These are phyloP conservation scores for Colletotrichum viniferum DNA, from an alignment of 2,329 filamentous ascomycete species.

Conservation along the genomic window DNA sequence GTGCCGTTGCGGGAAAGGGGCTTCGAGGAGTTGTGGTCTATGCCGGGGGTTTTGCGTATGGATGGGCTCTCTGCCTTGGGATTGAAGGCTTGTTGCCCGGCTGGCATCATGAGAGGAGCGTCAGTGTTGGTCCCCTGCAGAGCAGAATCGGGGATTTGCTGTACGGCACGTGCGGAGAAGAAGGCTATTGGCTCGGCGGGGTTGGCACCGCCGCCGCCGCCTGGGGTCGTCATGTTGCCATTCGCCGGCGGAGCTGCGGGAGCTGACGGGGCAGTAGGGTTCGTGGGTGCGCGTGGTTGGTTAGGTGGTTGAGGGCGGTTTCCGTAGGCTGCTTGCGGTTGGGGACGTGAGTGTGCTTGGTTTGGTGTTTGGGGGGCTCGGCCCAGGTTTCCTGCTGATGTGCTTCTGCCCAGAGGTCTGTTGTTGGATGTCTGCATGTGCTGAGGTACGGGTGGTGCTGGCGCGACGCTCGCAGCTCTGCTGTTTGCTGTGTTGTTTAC, in stretches of 20 bases:
- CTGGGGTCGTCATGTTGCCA: conserved; percentile 24
- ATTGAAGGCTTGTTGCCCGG: conserved; percentile 65
- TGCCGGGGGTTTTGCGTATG: conserved; percentile 84
- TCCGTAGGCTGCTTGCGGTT: conserved; percentile 23
- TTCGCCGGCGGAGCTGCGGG: conserved; percentile 9
- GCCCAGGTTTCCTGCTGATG: conserved; percentile 29
- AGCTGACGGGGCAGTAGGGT: conserved; percentile 16
- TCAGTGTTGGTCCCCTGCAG: conserved; percentile 44
- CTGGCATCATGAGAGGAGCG: conserved; percentile 41
- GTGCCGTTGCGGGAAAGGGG: conserved; percentile 67
- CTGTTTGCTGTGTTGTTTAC: conserved; percentile 30
- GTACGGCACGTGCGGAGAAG: conserved; percentile 72
- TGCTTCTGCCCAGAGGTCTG: conserved; percentile 33
- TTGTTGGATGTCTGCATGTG: conserved; percentile 43
- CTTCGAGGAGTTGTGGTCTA: conserved; percentile 80
- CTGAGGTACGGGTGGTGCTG: conserved; percentile 23
- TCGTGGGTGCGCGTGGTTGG: conserved; percentile 24
- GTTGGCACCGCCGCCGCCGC: conserved; percentile 13
- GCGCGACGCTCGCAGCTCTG: conserved; percentile 27
- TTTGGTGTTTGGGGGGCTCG: conserved; percentile 41
- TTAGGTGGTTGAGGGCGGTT: conserved; percentile 22
- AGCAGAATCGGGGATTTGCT: conserved; percentile 52
- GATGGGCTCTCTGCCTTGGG: conserved; percentile 80
- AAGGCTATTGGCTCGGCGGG: conserved; percentile 60
- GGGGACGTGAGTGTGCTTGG: conserved; percentile 30